Conservation (phyloP, 148 eudicot genomes). For the Persicaria tinctoria region DNA sequence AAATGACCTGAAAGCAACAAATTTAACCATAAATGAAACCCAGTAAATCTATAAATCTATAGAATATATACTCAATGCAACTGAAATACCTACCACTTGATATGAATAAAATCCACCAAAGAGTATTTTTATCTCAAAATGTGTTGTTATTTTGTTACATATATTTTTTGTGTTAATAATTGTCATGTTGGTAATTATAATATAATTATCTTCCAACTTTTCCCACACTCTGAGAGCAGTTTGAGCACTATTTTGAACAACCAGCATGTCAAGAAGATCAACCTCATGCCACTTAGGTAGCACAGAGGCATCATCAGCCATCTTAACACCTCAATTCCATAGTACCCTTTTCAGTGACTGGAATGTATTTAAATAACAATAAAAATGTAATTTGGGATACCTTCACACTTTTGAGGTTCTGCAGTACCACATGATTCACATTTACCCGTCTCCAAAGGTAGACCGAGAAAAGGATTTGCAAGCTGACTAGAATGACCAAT, state of each 20-base stretch:
- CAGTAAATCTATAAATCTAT: background rate
- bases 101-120: background rate
- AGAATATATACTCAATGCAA: background rate
- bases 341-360: background rate
- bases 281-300: background rate
- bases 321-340: background rate
- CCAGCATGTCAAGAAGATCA: background rate
- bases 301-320: background rate
- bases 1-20: slow-evolving; percentile 53
- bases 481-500: slow-evolving; percentile 72
- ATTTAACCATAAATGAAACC: background rate
- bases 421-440: slow-evolving; percentile 85
- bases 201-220: background rate
- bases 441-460: slow-evolving; percentile 69
- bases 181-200: background rate
- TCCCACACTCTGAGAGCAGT: background rate
- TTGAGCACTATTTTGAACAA: background rate
- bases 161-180: no score
- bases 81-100: background rate
- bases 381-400: slow-evolving; percentile 25
- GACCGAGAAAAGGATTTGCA: slow-evolving; percentile 72
- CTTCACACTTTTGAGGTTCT: slow-evolving; percentile 75
- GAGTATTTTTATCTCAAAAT: no score
- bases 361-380: background rate
- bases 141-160: background rate